Evolutionary conservation across 83 land plant genomes (phyloP).

Genomic region (Thuja plicata): DNA sequence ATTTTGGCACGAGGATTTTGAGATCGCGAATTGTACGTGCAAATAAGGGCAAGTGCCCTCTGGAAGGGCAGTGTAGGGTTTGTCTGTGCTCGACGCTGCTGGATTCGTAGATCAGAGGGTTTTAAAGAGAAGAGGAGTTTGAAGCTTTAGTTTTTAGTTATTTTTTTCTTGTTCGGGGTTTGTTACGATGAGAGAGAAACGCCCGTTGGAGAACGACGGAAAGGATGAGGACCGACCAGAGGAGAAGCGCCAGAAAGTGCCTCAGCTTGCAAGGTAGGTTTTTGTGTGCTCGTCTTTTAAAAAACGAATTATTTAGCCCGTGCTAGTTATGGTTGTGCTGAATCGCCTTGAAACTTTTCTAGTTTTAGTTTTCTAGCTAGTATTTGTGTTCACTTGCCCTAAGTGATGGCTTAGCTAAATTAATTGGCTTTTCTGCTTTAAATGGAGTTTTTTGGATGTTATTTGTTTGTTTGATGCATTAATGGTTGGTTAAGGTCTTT

Average conservation of each 20-base stretch:
- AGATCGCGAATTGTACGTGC: neutral
- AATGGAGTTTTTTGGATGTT: neutral
- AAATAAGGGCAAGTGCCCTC: neutral
- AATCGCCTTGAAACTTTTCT: too few relatives aligned
- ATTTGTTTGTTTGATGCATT: neutral
- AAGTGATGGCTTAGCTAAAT: neutral
- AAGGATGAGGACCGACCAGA: constrained; percentile 9
- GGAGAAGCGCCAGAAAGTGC: constrained; percentile 15
- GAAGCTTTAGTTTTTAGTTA: neutral
- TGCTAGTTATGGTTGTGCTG: too few relatives aligned
- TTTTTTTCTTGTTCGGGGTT: neutral
- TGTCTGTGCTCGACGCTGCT: neutral
- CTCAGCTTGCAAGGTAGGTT: constrained; percentile 17
- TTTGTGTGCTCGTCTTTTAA: neutral
- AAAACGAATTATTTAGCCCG: too few relatives aligned
- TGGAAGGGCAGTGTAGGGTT: constrained; percentile 1
- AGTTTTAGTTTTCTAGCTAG: too few relatives aligned
- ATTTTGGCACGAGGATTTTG: neutral
- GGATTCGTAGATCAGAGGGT: constrained; percentile 6
- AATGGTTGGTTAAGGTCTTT: neutral
- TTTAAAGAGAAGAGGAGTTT: neutral
- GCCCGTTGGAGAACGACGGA: neutral
- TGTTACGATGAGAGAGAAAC: constrained; percentile 17
- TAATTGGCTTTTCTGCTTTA: neutral
- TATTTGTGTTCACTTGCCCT: neutral